phyloP scores from a whole-genome alignment of 441 rosid genomes.

The California macrophylla region DNA sequence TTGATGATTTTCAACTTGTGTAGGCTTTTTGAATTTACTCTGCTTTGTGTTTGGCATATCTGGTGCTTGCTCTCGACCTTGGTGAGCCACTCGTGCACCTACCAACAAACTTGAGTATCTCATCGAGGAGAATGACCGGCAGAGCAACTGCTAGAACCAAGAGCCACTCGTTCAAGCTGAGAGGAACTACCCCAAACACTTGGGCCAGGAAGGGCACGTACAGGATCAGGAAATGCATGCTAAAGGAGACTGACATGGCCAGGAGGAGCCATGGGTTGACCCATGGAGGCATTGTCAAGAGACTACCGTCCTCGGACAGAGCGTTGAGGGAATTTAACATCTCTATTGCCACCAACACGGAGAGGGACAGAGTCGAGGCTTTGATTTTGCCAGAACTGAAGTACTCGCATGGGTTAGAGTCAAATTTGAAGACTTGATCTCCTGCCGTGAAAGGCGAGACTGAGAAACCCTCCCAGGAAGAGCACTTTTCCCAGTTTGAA shows the following conservation, averaged over 20 bases:
- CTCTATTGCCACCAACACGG: conserved; percentile 84
- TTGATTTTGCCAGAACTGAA: conserved; percentile 71
- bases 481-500: conserved; percentile 35
- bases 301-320: conserved; percentile 75
- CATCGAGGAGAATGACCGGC: conserved; percentile 74
- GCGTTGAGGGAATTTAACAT: conserved; percentile 95
- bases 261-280: conserved; percentile 80
- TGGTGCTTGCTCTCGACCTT: background rate
- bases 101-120: conserved; percentile 68
- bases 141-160: conserved; percentile 64
- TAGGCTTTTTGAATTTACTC: background rate
- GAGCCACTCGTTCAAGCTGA: conserved; percentile 79
- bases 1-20: no score
- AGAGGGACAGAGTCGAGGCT: conserved; percentile 79
- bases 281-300: conserved; percentile 86
- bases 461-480: conserved; percentile 34
- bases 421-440: conserved; percentile 4
- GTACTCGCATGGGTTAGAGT: conserved; percentile 58
- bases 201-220: conserved; percentile 77
- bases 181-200: conserved; percentile 69
- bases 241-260: conserved; percentile 75
- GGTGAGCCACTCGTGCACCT: conserved; percentile 33
- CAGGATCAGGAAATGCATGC: conserved; percentile 72
- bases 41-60: background rate
- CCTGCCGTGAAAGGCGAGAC: conserved; percentile 36